A percentile compares a stretch with the other conserved stretches of the same genome.
Conservation (phyloP, 257 asterid species). For the Cordia subcordata region DNA sequence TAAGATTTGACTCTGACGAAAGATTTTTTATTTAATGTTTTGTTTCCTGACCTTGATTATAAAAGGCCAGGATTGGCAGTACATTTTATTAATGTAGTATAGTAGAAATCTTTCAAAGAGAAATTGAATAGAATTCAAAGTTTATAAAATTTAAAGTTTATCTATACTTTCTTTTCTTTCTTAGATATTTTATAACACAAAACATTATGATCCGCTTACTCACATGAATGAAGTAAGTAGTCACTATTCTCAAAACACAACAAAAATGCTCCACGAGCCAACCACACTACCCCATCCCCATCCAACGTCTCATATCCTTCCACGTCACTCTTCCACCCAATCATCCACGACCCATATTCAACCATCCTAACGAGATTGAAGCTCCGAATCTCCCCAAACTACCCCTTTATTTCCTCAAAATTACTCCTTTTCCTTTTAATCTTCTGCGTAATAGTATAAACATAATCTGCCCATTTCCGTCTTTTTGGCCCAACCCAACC, state of each 20-base stretch:
- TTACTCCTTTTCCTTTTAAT: background rate
- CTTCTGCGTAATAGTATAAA: background rate
- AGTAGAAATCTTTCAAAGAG: no score
- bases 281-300: constrained; percentile 13
- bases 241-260: background rate
- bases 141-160: no score
- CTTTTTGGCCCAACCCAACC: background rate
- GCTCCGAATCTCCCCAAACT: background rate
- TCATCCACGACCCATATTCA: constrained; percentile 4
- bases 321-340: constrained; percentile 10
- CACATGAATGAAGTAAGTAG: background rate
- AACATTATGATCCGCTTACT: no score
- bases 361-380: constrained; percentile 6
- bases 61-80: no score
- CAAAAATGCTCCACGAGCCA: constrained; percentile 15
- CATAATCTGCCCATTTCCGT: background rate
- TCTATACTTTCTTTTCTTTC: no score
- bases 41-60: no score
- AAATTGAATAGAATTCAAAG: no score
- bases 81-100: no score
- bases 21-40: no score
- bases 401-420: background rate
- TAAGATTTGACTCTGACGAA: no score
- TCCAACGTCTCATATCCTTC: constrained; percentile 7
- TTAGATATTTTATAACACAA: no score